Evolutionary conservation across 164 flowering plant species (phyloP).

Genomic region (Berberis thunbergii): DNA sequence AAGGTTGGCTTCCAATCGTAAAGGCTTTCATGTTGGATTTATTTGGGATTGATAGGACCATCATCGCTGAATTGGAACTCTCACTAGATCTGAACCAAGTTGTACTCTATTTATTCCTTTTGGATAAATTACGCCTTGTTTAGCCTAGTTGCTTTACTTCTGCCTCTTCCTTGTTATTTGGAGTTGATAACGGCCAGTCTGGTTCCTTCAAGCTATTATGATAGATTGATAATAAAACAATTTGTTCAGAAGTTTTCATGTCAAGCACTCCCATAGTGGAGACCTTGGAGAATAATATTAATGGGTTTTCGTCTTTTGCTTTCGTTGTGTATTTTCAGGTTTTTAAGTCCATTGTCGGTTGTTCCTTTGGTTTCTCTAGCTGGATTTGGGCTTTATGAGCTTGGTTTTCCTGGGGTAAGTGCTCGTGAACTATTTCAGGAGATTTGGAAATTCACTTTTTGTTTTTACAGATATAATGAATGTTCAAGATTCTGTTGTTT

Average conservation of each 20-base stretch:
- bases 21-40: not conserved
- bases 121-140: not conserved
- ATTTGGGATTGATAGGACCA: not conserved
- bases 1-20: conserved; percentile 38
- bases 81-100: not conserved
- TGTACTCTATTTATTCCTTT: not conserved
- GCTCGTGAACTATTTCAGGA: not conserved
- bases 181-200: too few relatives aligned
- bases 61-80: not conserved
- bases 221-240: too few relatives aligned
- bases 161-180: too few relatives aligned
- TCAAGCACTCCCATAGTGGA: not conserved
- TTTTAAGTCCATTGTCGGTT: conserved; percentile 76
- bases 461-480: too few relatives aligned
- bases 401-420: conserved; percentile 85
- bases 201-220: too few relatives aligned
- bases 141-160: too few relatives aligned
- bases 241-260: too few relatives aligned
- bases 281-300: not conserved
- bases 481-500: not conserved
- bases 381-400: conserved; percentile 82
- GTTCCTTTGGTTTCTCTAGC: conserved; percentile 76
- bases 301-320: not conserved
- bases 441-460: not conserved
- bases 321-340: conserved; percentile 29